A percentile compares a stretch with the other conserved stretches of the same genome.
phyloP scores from a whole-genome alignment of 352 stramenopile species.

The Aphanomyces cochlioides region DNA sequence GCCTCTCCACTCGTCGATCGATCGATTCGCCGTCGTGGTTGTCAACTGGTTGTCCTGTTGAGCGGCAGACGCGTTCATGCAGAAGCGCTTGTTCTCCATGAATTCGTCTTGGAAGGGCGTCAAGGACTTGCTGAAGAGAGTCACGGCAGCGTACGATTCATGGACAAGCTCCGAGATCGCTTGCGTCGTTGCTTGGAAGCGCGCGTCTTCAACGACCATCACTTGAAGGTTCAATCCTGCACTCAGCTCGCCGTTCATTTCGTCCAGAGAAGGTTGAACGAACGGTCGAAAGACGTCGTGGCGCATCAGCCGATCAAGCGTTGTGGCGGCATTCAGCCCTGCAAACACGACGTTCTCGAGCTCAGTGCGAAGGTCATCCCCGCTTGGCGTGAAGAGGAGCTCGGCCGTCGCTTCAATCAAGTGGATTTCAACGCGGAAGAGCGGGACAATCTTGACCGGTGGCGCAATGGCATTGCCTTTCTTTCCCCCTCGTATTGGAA shows the following conservation, averaged over 20 bases:
- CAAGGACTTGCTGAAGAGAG: constrained; percentile 57
- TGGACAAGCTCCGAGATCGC: constrained; percentile 49
- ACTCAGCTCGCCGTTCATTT: constrained; percentile 38
- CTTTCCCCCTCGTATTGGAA: background rate
- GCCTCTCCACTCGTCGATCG: constrained; percentile 56
- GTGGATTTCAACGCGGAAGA: constrained; percentile 74
- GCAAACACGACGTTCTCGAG: constrained; percentile 67
- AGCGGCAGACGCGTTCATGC: constrained; percentile 34
- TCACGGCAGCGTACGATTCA: constrained; percentile 50
- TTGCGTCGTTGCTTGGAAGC: constrained; percentile 57
- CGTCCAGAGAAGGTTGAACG: constrained; percentile 52
- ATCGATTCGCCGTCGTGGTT: constrained; percentile 32
- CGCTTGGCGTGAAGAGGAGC: constrained; percentile 50
- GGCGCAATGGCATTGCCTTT: background rate
- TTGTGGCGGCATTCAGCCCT: constrained; percentile 61
- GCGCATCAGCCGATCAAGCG: constrained; percentile 53
- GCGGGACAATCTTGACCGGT: constrained; percentile 29
- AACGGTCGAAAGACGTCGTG: constrained; percentile 68
- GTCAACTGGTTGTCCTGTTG: constrained; percentile 31
- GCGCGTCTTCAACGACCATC: constrained; percentile 66
- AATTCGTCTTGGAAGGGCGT: constrained; percentile 71
- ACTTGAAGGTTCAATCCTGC: constrained; percentile 71
- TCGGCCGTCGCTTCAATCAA: constrained; percentile 7
- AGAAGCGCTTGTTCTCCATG: constrained; percentile 65
- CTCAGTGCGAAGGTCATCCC: constrained; percentile 56